Conservation (phyloP, 176 grass and related monocot genomes). For the Rhipidocladum racemiflorum region DNA sequence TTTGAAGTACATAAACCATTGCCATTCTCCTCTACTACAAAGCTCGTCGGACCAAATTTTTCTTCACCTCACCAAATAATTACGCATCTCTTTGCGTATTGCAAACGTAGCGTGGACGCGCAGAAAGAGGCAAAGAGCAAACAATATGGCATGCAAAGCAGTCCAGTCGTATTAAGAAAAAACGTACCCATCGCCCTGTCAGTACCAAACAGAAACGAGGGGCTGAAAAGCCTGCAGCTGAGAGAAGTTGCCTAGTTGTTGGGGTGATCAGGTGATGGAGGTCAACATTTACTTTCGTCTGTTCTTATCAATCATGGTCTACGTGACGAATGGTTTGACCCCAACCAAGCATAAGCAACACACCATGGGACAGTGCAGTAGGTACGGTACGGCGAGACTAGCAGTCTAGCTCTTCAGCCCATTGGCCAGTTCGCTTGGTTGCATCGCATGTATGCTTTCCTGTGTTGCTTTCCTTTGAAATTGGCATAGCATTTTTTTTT, state of each 20-base stretch:
- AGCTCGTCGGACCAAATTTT: neutral
- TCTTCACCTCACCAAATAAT: neutral
- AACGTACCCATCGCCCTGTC: neutral
- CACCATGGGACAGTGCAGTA: neutral
- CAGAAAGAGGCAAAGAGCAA: neutral
- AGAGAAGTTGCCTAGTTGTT: constrained; percentile 1
- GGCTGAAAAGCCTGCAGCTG: neutral
- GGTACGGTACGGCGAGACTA: too few species aligned
- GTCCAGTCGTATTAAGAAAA: constrained; percentile 6
- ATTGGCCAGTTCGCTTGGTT: too few species aligned
- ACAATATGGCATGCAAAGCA: neutral
- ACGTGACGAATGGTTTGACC: neutral
- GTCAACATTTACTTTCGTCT: too few species aligned
- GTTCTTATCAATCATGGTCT: neutral
- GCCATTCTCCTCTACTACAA: neutral
- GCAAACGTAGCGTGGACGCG: constrained; percentile 12
- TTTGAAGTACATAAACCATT: too few species aligned
- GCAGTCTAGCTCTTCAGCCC: too few species aligned
- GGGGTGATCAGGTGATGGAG: neutral
- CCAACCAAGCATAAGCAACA: neutral
- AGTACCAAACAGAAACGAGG: neutral
- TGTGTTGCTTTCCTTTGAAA: neutral
- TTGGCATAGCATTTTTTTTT: neutral
- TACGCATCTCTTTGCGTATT: neutral
- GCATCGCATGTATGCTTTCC: too few species aligned